Evolutionary conservation across 495 filamentous ascomycete species (phyloP), one percentile per base, ranked within the genome.

Genomic region (Penicillium turbatum): DNA sequence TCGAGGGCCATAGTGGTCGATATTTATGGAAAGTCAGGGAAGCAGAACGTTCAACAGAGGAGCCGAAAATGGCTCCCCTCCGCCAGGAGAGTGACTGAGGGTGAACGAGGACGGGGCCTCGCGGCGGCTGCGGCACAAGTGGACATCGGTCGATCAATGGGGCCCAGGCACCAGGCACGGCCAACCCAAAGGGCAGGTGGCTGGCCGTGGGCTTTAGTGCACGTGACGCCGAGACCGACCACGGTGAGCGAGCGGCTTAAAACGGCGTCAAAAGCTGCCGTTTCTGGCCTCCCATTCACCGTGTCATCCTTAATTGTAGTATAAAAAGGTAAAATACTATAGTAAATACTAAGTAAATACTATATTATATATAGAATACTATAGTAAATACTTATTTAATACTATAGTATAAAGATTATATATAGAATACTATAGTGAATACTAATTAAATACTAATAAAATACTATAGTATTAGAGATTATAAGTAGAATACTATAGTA

Each of bases 221-320:
- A 60, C 52, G 53, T 55, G 48, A 60, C 30, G 48, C 57, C 57
- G 55, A 60, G 57, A 36, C 51, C 57, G 40, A 4, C 47, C 8
- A 52, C 42, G 36, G 57, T 60, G 46, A 60, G 57, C 24, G 41
- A 31, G 42, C 1, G 51, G 57, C 57, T 45, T 52, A 55, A 60
- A 60, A 53, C 57, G 49, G 57, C 57, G 30, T 49, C 57, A 39
- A 21, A 53, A 19, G 49, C 31, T 32, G 57, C 57, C 57, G 27
- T 56, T 61, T 61, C 50, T 53, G 49, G 57, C 57, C 57, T 48
- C 44, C 53, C 44, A 50, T 50, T 61, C 48, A 61, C 57, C 57
- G 49, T 61, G 21, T 53, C 53, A 59, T 54, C 11, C 34, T 38
- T 52, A 54, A 40, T n/a, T n/a, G n/a, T n/a, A n/a, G n/a, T n/a